phyloP scores from a whole-genome alignment of 371 early-diverging fungal species.

The Basidiobolus meristosporus region DNA sequence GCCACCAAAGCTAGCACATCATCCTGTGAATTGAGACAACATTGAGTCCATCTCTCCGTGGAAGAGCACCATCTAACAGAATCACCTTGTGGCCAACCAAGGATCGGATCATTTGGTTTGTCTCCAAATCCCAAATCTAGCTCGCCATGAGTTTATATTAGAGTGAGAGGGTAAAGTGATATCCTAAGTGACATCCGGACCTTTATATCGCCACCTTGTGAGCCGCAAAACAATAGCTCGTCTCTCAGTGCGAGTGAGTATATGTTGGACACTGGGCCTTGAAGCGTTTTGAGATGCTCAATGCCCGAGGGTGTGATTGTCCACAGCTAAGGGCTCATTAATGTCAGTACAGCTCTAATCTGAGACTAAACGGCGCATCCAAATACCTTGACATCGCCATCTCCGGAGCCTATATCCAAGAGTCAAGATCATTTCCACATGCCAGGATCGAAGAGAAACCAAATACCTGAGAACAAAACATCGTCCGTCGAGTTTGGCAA shows the following conservation, averaged over 20 bases:
- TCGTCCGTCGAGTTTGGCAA: conserved; percentile 28
- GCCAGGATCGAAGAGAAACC: no score
- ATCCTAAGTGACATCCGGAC: conserved; percentile 8
- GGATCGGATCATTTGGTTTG: conserved; percentile 45
- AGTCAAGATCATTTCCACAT: no score
- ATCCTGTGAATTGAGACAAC: conserved; percentile 12
- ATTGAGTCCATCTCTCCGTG: not conserved
- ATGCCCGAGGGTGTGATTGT: conserved; percentile 17
- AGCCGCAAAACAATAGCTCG: conserved; percentile 52
- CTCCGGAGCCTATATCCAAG: conserved; percentile 28
- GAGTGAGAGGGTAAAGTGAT: not conserved
- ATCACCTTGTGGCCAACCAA: conserved; percentile 39
- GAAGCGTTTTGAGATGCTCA: conserved; percentile 14
- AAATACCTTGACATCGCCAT: conserved; percentile 42
- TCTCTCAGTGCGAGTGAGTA: conserved; percentile 41
- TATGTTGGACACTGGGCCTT: conserved; percentile 33
- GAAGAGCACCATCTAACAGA: not conserved
- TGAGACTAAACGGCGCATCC: not conserved
- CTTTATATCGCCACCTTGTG: conserved; percentile 59
- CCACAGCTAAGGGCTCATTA: conserved; percentile 23
- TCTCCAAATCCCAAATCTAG: conserved; percentile 65
- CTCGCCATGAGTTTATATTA: no score
- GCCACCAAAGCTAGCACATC: conserved; percentile 42
- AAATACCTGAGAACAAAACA: conserved; percentile 37
- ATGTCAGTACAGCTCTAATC: not conserved